Percentiles rank a stretch among this genome's conserved stretches.
Evolutionary conservation across 2,329 filamentous ascomycete species (phyloP).

Genomic region (Pezizomycotina sp.): DNA sequence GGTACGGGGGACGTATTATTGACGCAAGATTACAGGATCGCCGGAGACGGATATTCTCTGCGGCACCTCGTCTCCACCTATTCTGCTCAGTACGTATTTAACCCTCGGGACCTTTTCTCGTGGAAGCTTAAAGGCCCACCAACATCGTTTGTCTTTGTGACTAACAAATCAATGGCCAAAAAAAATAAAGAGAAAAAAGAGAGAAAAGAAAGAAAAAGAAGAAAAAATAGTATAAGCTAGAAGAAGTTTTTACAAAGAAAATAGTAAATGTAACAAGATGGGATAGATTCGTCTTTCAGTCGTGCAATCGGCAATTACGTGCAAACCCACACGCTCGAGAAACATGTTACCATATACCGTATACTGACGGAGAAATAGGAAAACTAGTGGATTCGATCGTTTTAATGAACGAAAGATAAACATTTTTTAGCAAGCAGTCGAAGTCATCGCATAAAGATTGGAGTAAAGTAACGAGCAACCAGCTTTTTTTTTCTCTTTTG

Average conservation of each 20-base stretch:
- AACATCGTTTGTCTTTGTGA: conserved; percentile 4
- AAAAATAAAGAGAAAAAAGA: conserved; percentile 2
- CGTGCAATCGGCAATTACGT: conserved; percentile 6
- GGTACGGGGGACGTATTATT: background rate
- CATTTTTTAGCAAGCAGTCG: too few species aligned
- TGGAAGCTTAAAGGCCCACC: too few species aligned
- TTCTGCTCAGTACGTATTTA: too few species aligned
- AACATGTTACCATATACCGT: too few species aligned
- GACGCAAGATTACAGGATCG: conserved; percentile 5
- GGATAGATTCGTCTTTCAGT: conserved; percentile 4
- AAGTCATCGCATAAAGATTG: too few species aligned
- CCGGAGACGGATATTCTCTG: background rate
- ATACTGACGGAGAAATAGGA: too few species aligned
- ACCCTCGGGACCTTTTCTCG: too few species aligned
- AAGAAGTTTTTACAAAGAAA: too few species aligned
- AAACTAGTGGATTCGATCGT: too few species aligned
- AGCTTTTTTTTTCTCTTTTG: too few species aligned
- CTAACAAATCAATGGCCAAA: conserved; percentile 6
- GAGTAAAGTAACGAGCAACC: too few species aligned
- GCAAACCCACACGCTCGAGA: conserved; percentile 10
- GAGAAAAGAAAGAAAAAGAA: conserved; percentile 2
- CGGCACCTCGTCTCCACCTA: conserved; percentile 11
- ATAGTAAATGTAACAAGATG: conserved; percentile 7
- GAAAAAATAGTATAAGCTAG: background rate
- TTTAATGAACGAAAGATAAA: too few species aligned